Evolutionary conservation across 2,329 filamentous ascomycete species (phyloP), one percentile per base, ranked within the genome.

Genomic region (Epichloe baconii): DNA sequence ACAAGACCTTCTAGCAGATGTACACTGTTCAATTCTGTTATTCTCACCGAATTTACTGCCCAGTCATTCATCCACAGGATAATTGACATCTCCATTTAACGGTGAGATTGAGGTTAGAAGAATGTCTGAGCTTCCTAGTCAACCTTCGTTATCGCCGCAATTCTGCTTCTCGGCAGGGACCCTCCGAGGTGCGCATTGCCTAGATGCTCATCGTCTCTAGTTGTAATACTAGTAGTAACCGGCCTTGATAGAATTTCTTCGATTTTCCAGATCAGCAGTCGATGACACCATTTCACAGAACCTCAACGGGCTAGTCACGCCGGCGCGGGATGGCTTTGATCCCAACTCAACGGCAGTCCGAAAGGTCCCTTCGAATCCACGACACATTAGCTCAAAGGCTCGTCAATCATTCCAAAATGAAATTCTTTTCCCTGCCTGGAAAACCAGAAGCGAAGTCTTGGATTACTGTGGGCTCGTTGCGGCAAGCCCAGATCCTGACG

Each of bases 281-380:
- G 93, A 98, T 69, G 93, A 98, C 68, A 88, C 86, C 44, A 97
- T 98, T 62, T 82, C 82, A 1, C 90, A 95, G 63, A 91, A 94
- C 61, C 80, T 98, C 54, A 97, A 97, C 71, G 88, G 88, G 1
- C 78, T 97, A 38, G 71, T 88, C 44, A 90, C 85, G 1, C 91
- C 91, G 0, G 77, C 86, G 12, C 72, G 74, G 44, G 68, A 69
- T 40, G 80, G 82, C 15, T 97, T 95, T 68, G 85, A 95, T 63
- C 86, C 91, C 1, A 71, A 76, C 0, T 90, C 87, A 1, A 95
- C 88, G 1, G 78, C 82, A 0, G 71, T 77, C 14, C 79, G 84
- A 48, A 72, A 74, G 23, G 71, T 78, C 2, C 70, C 74, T 41
- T 68, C 78, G 0, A 60, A 71, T 5, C 68, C 71, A 3, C 71